Base-by-base conservation (phyloP, 139 green algal genomes). In the Microglena sp. region DNA sequence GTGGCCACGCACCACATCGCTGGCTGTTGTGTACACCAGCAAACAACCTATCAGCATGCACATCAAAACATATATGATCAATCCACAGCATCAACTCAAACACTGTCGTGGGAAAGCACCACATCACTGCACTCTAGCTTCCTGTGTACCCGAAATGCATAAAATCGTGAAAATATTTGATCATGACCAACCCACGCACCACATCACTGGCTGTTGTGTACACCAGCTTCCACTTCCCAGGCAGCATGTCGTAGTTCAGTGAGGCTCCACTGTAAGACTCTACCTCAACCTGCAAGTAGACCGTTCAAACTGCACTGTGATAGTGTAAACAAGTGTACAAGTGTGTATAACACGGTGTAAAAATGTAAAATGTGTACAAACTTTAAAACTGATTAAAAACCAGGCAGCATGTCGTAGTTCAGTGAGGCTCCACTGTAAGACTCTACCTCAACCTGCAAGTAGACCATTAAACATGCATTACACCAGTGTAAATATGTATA, bases 181-280 rank as follows among this genome's bases (percentile, higher is more conserved):
- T n/a, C n/a, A n/a, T n/a, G n/a, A n/a, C n/a, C n/a, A 11, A 50
- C 40, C 50, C 4, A 43, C 68, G 21, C 70, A 78, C 64, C 68
- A 79, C 76, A 40, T 77, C 76, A 15, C 45, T 26, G 0, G 79
- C 75, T 0, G 75, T 83, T 11, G 79, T 85, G 60, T 81, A 85
- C 11, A 72, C 1, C 5, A 85, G 72, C 33, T 59, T 50, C 79
- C 79, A 85, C 33, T 78, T 80, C 2, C 79, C 79, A 15, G 65
- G 69, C 45, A 85, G 67, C 43, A 71, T 32, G 3, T 45, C 27
- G 33, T 77, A 85, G 45, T 82, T 46, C 5, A 85, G 64, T 5
- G 72, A 69, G 0, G 24, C 15, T 7, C 34, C 55, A 28, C 33
- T 55, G 22, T 58, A 67, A 3, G 33, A 24, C 58, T 85, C 78